Evolutionary conservation across 164 flowering plant species (phyloP).

Genomic region (Vitis rotundifolia): DNA sequence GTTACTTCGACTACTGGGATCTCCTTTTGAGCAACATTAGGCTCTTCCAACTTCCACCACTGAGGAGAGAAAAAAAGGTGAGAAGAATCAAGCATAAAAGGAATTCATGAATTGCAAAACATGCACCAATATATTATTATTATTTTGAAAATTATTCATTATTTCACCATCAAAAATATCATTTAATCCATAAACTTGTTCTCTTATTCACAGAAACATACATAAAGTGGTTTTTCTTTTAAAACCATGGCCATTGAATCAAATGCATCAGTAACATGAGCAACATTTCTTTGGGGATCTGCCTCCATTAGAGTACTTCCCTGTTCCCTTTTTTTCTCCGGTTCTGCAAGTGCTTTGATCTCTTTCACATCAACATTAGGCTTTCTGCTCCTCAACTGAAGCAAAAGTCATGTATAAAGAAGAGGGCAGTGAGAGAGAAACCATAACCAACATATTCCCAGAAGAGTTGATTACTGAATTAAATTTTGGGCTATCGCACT

Average conservation of each 20-base stretch:
- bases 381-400: not conserved
- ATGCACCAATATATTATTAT: too few species aligned
- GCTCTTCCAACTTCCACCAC: not conserved
- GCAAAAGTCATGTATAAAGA: not conserved
- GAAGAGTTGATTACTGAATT: not conserved
- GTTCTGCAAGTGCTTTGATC: not conserved
- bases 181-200: not conserved
- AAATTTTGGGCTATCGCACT: too few species aligned
- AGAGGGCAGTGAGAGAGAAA: too few species aligned
- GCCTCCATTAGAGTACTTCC: not conserved
- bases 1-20: not conserved
- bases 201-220: not conserved
- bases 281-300: too few species aligned
- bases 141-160: too few species aligned
- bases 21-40: slow-evolving; percentile 7
- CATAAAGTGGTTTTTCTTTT: not conserved
- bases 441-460: too few species aligned
- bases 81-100: not conserved
- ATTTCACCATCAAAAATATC: too few species aligned
- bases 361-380: slow-evolving; percentile 3
- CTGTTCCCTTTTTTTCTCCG: not conserved
- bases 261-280: not conserved
- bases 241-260: not conserved
- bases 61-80: too few species aligned
- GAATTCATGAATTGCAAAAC: too few species aligned